These are phyloP conservation scores for Microdochium paspali DNA, from an alignment of 2,329 filamentous ascomycete species.

Conservation along the genomic window DNA sequence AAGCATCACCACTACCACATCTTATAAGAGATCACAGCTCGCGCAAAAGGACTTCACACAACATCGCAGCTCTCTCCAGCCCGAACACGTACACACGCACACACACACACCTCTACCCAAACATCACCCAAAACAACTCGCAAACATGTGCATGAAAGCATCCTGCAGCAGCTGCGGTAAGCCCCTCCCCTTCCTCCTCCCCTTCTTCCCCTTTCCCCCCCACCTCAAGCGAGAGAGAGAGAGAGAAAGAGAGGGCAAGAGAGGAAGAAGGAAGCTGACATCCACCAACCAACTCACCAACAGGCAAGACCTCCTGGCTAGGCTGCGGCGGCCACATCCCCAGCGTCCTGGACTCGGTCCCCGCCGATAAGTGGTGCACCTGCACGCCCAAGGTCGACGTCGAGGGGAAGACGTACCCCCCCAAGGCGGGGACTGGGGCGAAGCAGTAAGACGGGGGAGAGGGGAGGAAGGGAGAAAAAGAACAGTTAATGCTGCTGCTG, in stretches of 20 bases:
- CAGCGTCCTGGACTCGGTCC: conserved; percentile 50
- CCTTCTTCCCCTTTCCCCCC: conserved; percentile 1
- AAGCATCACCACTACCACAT: too few species aligned
- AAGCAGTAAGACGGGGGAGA: too few species aligned
- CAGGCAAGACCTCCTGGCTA: conserved; percentile 54
- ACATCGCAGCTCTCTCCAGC: too few species aligned
- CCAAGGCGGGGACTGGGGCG: conserved; percentile 36
- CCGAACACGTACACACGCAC: too few species aligned
- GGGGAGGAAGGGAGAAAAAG: too few species aligned
- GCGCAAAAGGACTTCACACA: too few species aligned
- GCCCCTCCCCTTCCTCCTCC: conserved; percentile 16
- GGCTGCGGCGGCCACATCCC: conserved; percentile 56
- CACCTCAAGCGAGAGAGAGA: neutral
- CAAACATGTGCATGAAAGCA: conserved; percentile 63
- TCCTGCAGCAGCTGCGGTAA: conserved; percentile 54
- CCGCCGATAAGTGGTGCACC: conserved; percentile 50
- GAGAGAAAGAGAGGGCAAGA: neutral
- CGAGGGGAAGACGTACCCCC: conserved; percentile 54
- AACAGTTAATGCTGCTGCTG: neutral
- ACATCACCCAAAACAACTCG: conserved; percentile 7
- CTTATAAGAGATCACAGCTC: too few species aligned
- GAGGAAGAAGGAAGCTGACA: neutral
- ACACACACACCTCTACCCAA: too few species aligned
- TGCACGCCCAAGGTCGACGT: conserved; percentile 55
- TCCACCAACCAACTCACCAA: neutral